phyloP scores from a whole-genome alignment of 2,329 filamentous ascomycete genomes.

The Exophiala sp. region DNA sequence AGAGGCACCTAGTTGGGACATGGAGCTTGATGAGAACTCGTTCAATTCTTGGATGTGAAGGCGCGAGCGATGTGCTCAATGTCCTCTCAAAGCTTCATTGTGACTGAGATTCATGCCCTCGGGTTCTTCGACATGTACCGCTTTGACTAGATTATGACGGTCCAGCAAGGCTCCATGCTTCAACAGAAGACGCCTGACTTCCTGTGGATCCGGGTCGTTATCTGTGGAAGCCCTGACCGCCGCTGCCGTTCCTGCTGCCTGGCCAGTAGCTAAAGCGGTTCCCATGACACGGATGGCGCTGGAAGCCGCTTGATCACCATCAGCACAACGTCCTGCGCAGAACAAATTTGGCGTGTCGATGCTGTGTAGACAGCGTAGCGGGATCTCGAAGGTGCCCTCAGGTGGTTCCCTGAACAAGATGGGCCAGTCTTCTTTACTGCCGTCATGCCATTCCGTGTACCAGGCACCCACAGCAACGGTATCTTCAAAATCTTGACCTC shows the following conservation, averaged over 20 bases:
- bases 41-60: not conserved
- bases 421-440: slow-evolving; percentile 6
- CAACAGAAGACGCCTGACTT: not conserved
- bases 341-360: slow-evolving; percentile 10
- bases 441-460: slow-evolving; percentile 11
- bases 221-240: not conserved
- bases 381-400: slow-evolving; percentile 9
- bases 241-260: not conserved
- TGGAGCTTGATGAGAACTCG: slow-evolving; percentile 5
- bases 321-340: slow-evolving; percentile 9
- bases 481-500: slow-evolving; percentile 2
- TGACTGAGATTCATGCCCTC: slow-evolving; percentile 5
- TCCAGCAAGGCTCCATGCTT: slow-evolving; percentile 7
- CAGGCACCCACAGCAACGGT: slow-evolving; percentile 8
- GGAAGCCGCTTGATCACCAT: slow-evolving; percentile 6
- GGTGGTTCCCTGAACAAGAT: not conserved
- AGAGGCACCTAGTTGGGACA: slow-evolving; percentile 2
- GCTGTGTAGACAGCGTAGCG: slow-evolving; percentile 1
- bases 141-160: slow-evolving; percentile 1
- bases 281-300: slow-evolving; percentile 14
- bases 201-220: not conserved
- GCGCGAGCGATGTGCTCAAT: not conserved
- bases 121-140: slow-evolving; percentile 3
- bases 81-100: slow-evolving; percentile 1
- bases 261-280: slow-evolving; percentile 2